phyloP scores from a whole-genome alignment of 768 basidiomycete species.

The Trametes sanguinea region DNA sequence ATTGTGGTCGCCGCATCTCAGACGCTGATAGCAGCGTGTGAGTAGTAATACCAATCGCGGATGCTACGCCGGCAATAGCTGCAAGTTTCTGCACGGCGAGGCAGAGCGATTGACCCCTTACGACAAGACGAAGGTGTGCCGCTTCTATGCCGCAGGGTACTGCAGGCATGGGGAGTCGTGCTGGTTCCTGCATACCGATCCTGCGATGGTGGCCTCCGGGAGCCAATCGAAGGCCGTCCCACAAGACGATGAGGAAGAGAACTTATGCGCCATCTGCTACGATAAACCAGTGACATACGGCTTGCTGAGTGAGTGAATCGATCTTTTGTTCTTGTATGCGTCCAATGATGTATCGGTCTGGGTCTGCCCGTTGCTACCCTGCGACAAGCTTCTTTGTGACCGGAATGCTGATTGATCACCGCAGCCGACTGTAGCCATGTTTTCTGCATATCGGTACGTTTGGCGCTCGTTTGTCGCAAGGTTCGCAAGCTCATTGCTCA shows the following conservation, averaged over 20 bases:
- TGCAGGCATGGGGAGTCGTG: constrained; percentile 70
- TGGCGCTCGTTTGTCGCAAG: background rate
- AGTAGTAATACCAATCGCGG: constrained; percentile 51
- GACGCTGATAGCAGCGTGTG: background rate
- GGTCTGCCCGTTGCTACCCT: no score
- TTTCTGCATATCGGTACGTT: constrained; percentile 68
- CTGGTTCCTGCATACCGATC: constrained; percentile 69
- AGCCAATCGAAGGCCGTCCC: background rate
- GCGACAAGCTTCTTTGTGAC: background rate
- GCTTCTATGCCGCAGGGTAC: constrained; percentile 64
- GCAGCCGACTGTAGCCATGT: constrained; percentile 74
- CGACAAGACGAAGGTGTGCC: constrained; percentile 72
- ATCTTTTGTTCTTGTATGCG: background rate
- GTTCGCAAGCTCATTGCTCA: background rate
- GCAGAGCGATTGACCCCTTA: constrained; percentile 57
- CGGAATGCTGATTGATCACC: constrained; percentile 12
- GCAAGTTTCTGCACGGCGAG: constrained; percentile 77
- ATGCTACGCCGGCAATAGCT: constrained; percentile 65
- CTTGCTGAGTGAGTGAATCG: constrained; percentile 52
- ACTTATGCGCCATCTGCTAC: constrained; percentile 71
- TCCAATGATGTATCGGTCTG: no score
- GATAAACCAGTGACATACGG: constrained; percentile 73
- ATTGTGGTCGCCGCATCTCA: no score
- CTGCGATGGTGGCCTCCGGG: constrained; percentile 9
- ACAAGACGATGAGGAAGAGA: constrained; percentile 44